These are phyloP conservation scores for Brassica napus DNA, from an alignment of 345 rosid genomes.

Conservation along the genomic window Da-Ae NC_063436.1:23385001-23385500, in stretches of 20 bases:
- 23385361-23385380: not conserved
- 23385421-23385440: not conserved
- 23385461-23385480: no score
- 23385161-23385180: slow-evolving; percentile 6
- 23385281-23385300: slow-evolving; percentile 20
- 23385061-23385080: slow-evolving; percentile 44
- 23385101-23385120: slow-evolving; percentile 12
- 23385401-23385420: not conserved
- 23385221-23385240: not conserved
- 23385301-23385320: not conserved
- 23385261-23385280: slow-evolving; percentile 5
- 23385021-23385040: slow-evolving; percentile 22
- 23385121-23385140: slow-evolving; percentile 21
- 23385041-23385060: slow-evolving; percentile 35
- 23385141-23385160: slow-evolving; percentile 31
- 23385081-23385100: slow-evolving; percentile 12
- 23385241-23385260: slow-evolving; percentile 25
- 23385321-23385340: no score
- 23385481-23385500: no score
- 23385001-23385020: slow-evolving; percentile 28
- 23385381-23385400: not conserved
- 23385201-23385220: not conserved
- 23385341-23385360: not conserved
- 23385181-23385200: slow-evolving; percentile 33
- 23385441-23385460: no score